Evolutionary conservation across 2,329 filamentous ascomycete species (phyloP).

Genomic region (Pyricularia pennisetigena): DNA sequence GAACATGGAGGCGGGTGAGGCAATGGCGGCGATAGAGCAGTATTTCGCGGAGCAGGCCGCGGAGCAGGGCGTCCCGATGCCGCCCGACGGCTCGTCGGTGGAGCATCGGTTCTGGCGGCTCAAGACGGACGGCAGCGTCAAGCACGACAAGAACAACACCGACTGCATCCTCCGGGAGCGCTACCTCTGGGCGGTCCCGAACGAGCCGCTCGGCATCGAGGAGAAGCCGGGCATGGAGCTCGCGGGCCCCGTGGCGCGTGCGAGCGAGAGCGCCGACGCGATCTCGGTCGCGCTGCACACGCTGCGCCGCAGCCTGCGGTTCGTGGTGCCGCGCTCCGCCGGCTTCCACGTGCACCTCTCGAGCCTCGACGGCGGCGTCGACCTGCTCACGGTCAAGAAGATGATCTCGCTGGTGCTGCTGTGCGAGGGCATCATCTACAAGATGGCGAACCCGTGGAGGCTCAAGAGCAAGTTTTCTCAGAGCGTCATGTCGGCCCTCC

Average conservation of each 20-base stretch:
- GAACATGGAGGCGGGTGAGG: neutral
- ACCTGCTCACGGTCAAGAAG: neutral
- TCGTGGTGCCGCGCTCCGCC: neutral
- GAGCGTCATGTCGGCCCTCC: neutral
- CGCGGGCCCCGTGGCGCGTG: neutral
- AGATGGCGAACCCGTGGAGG: neutral
- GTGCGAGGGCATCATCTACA: neutral
- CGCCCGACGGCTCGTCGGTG: neutral
- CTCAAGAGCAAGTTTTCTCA: neutral
- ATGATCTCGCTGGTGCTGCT: slow-evolving; percentile 1
- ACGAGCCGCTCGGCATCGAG: no score
- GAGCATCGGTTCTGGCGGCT: neutral
- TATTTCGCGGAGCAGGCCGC: neutral
- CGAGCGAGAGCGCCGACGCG: neutral
- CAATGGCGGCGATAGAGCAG: neutral
- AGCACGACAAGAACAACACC: neutral
- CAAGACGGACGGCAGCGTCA: neutral
- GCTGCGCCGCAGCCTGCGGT: neutral
- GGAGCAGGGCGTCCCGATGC: neutral
- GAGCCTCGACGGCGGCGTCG: neutral
- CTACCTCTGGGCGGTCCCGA: no score
- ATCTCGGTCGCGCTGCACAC: neutral
- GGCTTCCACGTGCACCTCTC: slow-evolving; percentile 4
- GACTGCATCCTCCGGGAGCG: neutral
- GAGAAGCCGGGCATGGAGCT: neutral